Evolutionary conservation across 257 asterid genomes (phyloP).

Genomic region (Nicotiana tomentosiformis): DNA sequence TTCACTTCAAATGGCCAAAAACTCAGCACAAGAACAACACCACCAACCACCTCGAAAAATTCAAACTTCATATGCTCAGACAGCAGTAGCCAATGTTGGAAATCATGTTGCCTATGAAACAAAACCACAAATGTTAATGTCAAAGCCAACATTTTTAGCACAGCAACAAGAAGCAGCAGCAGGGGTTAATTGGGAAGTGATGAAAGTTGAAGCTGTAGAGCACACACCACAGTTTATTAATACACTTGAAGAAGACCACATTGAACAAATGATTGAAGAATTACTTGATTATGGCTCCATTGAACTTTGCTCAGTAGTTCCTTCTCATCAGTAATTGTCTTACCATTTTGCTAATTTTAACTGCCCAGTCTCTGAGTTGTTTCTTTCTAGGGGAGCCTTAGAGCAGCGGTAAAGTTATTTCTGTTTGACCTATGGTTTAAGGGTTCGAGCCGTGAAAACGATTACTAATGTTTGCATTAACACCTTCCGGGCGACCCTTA

Average conservation of each 20-base stretch:
- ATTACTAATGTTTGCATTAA: too few species aligned
- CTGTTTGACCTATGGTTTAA: rapidly evolving
- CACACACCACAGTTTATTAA: conserved; percentile 15
- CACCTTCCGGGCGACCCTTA: too few species aligned
- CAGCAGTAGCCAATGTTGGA: neutral
- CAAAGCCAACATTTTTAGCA: neutral
- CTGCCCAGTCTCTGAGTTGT: neutral
- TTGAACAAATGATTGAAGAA: conserved; percentile 79
- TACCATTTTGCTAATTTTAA: neutral
- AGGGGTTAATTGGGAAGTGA: neutral
- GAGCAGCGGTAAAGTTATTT: too few species aligned
- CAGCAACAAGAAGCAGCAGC: neutral
- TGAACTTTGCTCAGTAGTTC: conserved; percentile 42
- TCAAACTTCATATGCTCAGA: neutral
- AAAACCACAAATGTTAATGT: neutral
- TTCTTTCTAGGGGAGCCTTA: too few species aligned
- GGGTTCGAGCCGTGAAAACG: too few species aligned
- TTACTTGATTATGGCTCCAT: conserved; percentile 59
- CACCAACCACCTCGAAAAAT: neutral
- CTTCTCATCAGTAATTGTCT: conserved; percentile 1
- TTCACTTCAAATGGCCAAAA: conserved; percentile 40
- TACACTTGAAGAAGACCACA: conserved; percentile 56
- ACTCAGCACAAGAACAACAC: conserved; percentile 7
- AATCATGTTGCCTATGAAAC: neutral
- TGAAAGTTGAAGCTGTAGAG: conserved; percentile 4